Conservation (phyloP, 805 yeast species). For the Aciculoconidium aculeatum region DNA sequence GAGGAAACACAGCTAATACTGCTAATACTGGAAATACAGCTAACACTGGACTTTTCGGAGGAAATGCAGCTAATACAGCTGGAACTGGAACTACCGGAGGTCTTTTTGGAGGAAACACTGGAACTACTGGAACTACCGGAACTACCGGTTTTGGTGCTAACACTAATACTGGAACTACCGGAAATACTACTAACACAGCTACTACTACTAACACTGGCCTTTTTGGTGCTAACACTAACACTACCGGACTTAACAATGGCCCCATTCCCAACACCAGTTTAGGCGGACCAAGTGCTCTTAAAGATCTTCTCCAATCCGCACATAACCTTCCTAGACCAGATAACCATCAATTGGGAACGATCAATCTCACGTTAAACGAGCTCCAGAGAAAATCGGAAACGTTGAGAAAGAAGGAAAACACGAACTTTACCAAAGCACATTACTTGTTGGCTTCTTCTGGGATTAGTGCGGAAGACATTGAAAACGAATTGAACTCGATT, state of each 20-base stretch:
- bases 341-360: constrained; percentile 66
- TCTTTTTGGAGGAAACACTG: constrained; percentile 6
- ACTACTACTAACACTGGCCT: constrained; percentile 1
- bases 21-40: constrained; percentile 2
- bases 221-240: constrained; percentile 3
- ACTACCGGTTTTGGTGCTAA: not conserved
- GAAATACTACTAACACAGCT: not conserved
- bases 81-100: constrained; percentile 2
- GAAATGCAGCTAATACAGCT: not conserved
- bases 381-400: constrained; percentile 61
- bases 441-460: constrained; percentile 89
- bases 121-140: not conserved
- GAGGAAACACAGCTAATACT: constrained; percentile 2
- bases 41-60: constrained; percentile 6
- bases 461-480: constrained; percentile 28
- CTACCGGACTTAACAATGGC: constrained; percentile 5
- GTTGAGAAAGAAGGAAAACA: constrained; percentile 38
- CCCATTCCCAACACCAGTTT: constrained; percentile 4
- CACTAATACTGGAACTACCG: constrained; percentile 1
- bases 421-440: constrained; percentile 65
- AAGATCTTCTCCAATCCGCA: constrained; percentile 74
- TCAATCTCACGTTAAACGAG: constrained; percentile 76
- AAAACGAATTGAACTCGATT: constrained; percentile 12
- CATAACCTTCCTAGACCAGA: constrained; percentile 59
- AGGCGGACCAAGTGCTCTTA: constrained; percentile 28